Base-by-base conservation (phyloP, 2,329 filamentous ascomycete genomes). In the Hymenoscyphus albidus region DNA sequence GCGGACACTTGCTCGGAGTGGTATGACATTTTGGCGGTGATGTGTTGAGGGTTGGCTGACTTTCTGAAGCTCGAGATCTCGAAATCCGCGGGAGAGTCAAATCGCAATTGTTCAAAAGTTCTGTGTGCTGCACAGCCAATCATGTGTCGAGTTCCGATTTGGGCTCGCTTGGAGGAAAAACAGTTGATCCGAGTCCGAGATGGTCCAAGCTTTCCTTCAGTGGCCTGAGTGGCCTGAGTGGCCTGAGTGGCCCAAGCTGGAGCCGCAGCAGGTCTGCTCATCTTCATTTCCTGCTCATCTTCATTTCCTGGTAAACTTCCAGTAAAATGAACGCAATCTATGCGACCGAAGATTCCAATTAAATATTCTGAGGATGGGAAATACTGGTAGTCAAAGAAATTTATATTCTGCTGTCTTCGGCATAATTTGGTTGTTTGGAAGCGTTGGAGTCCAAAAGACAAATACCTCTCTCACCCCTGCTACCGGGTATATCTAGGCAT, bases 1-100 rank as follows among this genome's bases (percentile, higher is more conserved):
- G 88, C 82, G 80, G 93, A 96, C 78, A 96, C 85, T 84, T 93
- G 92, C 76, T 88, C 80, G 74, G 86, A 82, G 79, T 81, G 83
- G 76, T 83, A 86, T 76, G 74, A 71, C 74, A 76, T 75, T 58
- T 70, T 73, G 62, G 64, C 63, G 64, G 62, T 66, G 64, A 67
- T 64, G 56, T 64, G 57, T 63, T 67, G 64, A 57, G 63, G 56
- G 58, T 56, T 65, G 35, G 62, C 39, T 22, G 44, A 67, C 44
- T 65, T 61, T 65, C 56, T 54, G 51, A 61, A 61, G 54, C 64
- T 67, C 59, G 35, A 51, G 48, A 54, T 22, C 18, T 61, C 61
- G 44, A 35, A 54, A 59, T 67, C 64, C 65, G 39, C 44, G 55
- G 31, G 58, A 69, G 61, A 44, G 44, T 62, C 58, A 32, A 64